These are phyloP conservation scores for Coriolopsis trogii DNA, from an alignment of 1,284 basidiomycete genomes.

Conservation along the genomic window DNA sequence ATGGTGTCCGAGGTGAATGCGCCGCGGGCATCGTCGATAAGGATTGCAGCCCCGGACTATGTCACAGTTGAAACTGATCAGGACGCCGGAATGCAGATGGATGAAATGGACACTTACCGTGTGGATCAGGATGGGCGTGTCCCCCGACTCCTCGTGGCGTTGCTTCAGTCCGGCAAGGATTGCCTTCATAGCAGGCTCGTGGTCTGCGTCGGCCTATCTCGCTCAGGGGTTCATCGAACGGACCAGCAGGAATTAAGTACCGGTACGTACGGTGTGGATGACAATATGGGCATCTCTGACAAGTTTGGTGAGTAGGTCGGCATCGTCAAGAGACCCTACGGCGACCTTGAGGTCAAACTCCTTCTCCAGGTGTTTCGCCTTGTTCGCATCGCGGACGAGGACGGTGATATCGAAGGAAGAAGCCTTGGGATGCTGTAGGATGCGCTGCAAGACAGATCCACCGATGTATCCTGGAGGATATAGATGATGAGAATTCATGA, in stretches of 20 bases:
- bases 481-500: too few relatives aligned
- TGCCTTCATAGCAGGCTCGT: conserved; percentile 18
- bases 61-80: background rate
- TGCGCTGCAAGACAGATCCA: conserved; percentile 26
- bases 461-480: conserved; percentile 37
- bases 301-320: conserved; percentile 16
- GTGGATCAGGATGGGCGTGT: conserved; percentile 43
- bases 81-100: background rate
- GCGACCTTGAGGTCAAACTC: conserved; percentile 27
- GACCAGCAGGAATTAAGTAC: background rate
- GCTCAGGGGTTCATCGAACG: background rate
- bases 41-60: conserved; percentile 41
- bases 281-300: conserved; percentile 25
- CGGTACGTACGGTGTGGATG: conserved; percentile 16
- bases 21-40: conserved; percentile 14
- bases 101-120: conserved; percentile 38
- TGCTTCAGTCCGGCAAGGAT: conserved; percentile 17
- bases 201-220: conserved; percentile 45
- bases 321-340: conserved; percentile 26
- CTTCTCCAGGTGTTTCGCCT: conserved; percentile 24
- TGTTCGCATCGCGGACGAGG: conserved; percentile 27
- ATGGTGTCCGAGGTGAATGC: conserved; percentile 22
- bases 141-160: conserved; percentile 8
- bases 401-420: conserved; percentile 28
- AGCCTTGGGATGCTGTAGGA: conserved; percentile 25